phyloP scores from a whole-genome alignment of 345 rosid genomes.

The Raphanus raphanistrum region DNA sequence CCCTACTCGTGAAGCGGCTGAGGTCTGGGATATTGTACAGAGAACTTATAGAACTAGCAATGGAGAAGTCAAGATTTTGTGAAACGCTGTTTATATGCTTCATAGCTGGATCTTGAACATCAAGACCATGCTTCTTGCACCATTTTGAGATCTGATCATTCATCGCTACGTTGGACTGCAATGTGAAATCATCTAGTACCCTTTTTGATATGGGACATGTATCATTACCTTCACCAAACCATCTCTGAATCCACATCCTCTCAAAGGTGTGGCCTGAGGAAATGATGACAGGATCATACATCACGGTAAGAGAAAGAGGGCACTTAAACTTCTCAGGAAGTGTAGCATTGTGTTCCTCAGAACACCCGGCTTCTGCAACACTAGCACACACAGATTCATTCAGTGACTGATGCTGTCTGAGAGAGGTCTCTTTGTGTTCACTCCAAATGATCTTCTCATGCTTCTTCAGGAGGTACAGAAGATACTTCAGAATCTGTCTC shows the following conservation, averaged over 20 bases:
- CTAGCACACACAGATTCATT: background rate
- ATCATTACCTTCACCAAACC: background rate
- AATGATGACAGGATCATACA: background rate
- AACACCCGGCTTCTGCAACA: background rate
- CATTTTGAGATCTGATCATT: background rate
- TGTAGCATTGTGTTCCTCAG: background rate
- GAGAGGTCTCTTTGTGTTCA: background rate
- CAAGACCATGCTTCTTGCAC: background rate
- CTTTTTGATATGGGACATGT: background rate
- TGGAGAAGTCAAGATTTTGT: background rate
- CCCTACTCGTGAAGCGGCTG: background rate
- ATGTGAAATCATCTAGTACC: background rate
- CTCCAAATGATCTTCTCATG: background rate
- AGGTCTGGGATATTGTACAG: background rate
- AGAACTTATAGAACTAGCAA: background rate
- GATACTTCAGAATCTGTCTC: background rate
- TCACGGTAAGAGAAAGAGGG: background rate
- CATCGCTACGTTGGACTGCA: background rate
- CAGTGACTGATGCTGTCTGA: background rate
- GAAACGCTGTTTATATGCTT: background rate
- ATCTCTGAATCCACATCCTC: background rate
- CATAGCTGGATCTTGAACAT: background rate
- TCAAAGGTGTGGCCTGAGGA: background rate
- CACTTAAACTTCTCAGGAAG: background rate
- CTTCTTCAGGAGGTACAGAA: background rate